Evolutionary conservation across 2,329 filamentous ascomycete genomes (phyloP).

Genomic region (Aureobasidium sp.): DNA sequence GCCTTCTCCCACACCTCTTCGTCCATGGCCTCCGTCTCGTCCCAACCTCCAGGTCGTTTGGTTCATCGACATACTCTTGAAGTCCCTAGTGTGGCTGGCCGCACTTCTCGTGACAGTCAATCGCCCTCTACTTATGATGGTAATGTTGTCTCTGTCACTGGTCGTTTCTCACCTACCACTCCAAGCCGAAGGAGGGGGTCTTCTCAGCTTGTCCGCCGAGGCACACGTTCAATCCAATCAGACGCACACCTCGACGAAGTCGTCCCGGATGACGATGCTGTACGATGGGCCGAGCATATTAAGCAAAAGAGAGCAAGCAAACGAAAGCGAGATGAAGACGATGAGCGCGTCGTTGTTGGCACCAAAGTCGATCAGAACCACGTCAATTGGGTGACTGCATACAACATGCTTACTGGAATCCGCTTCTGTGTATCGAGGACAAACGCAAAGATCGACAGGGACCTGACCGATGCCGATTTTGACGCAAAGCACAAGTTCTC

Average conservation of each 20-base stretch:
- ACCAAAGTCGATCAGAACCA: constrained; percentile 98
- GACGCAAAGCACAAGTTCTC: constrained; percentile 93
- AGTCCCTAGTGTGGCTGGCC: constrained; percentile 63
- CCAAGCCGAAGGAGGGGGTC: constrained; percentile 65
- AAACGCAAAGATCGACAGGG: constrained; percentile 91
- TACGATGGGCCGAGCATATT: constrained; percentile 87
- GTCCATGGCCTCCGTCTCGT: constrained; percentile 41
- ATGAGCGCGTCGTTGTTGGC: constrained; percentile 84
- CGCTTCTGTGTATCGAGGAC: constrained; percentile 93
- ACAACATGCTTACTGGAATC: constrained; percentile 99
- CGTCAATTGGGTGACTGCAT: constrained; percentile 94
- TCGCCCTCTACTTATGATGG: constrained; percentile 41
- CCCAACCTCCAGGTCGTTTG: constrained; percentile 46
- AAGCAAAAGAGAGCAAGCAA: constrained; percentile 86
- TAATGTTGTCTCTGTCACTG: constrained; percentile 55
- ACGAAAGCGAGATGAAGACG: constrained; percentile 73
- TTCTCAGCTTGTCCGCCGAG: constrained; percentile 69
- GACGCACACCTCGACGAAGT: constrained; percentile 78
- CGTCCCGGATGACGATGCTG: constrained; percentile 78
- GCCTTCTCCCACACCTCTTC: constrained; percentile 24
- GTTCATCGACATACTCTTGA: constrained; percentile 84
- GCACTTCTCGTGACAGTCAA: constrained; percentile 58
- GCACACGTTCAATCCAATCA: constrained; percentile 69
- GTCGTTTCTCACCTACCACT: constrained; percentile 69
- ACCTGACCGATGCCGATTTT: constrained; percentile 86